Evolutionary conservation across 805 yeast species (phyloP).

Genomic region (Ogataea glucozyma): DNA sequence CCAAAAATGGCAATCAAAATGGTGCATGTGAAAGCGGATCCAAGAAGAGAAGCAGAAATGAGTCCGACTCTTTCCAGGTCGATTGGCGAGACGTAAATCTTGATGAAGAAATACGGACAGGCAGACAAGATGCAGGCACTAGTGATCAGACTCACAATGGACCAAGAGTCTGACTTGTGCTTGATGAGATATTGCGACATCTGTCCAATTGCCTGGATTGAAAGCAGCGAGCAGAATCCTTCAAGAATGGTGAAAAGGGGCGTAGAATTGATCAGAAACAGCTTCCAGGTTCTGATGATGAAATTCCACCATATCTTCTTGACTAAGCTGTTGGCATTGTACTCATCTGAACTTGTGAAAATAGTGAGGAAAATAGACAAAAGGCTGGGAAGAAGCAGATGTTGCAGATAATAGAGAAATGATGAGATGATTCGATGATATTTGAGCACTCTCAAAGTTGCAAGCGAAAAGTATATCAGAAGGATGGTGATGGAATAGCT

Average conservation of each 20-base stretch:
- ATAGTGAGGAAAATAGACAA: constrained; percentile 66
- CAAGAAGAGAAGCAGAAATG: constrained; percentile 78
- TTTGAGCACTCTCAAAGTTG: constrained; percentile 64
- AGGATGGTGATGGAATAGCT: constrained; percentile 77
- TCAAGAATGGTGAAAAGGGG: constrained; percentile 87
- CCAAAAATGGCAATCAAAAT: constrained; percentile 78
- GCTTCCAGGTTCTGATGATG: constrained; percentile 67
- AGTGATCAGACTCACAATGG: constrained; percentile 66
- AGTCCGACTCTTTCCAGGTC: constrained; percentile 62
- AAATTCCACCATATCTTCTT: constrained; percentile 36
- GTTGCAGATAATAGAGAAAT: constrained; percentile 74
- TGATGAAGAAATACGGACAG: constrained; percentile 73
- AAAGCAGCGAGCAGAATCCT: constrained; percentile 87
- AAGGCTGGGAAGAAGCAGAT: constrained; percentile 77
- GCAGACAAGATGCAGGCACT: constrained; percentile 77
- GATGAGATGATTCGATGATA: constrained; percentile 47
- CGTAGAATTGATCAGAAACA: constrained; percentile 73
- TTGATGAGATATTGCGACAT: constrained; percentile 67
- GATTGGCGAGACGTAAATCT: constrained; percentile 78
- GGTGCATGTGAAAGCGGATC: constrained; percentile 78
- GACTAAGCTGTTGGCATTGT: constrained; percentile 19
- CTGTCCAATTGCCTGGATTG: constrained; percentile 92
- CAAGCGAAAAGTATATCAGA: constrained; percentile 65
- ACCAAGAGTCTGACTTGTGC: constrained; percentile 72
- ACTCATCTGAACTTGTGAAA: constrained; percentile 40